These are phyloP conservation scores for Botryotinia globosa DNA, from an alignment of 2,329 filamentous ascomycete genomes.

Conservation along the genomic window DNA sequence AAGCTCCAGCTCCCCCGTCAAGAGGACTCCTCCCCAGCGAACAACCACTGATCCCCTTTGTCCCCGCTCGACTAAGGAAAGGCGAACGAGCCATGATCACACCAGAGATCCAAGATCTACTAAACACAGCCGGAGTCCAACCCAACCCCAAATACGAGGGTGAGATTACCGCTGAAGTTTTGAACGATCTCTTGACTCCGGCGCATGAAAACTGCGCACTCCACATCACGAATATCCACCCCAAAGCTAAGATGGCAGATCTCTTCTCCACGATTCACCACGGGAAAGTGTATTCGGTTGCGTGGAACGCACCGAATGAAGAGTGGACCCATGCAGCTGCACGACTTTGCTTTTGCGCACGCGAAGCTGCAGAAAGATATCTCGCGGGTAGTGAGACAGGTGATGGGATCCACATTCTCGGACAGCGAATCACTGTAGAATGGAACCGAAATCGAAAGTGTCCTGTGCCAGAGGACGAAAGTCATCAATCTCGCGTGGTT, in stretches of 20 bases:
- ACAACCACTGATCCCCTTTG: not conserved
- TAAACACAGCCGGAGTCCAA: not conserved
- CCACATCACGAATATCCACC: constrained; percentile 4
- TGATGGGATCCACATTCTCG: constrained; percentile 22
- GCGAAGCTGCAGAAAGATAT: constrained; percentile 7
- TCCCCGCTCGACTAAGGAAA: not conserved
- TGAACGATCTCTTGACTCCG: not conserved
- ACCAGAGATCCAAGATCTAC: not conserved
- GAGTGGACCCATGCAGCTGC: not conserved
- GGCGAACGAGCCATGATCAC: constrained; percentile 2
- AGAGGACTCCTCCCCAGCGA: not conserved
- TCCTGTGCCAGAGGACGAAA: not conserved
- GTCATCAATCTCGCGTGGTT: constrained; percentile 22
- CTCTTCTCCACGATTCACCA: not conserved
- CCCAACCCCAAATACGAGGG: constrained; percentile 16
- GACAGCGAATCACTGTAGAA: constrained; percentile 12
- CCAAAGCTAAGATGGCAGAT: not conserved
- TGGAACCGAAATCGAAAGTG: constrained; percentile 23
- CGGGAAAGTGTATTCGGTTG: constrained; percentile 4
- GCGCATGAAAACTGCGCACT: not conserved
- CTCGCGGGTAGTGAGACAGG: not conserved
- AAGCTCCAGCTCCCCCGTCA: not conserved
- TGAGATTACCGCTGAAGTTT: constrained; percentile 1
- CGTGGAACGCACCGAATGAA: not conserved
- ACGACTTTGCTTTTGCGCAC: constrained; percentile 11